Base-by-base conservation (phyloP, 2,329 filamentous ascomycete genomes). In the Cytospora schulzeri region DNA sequence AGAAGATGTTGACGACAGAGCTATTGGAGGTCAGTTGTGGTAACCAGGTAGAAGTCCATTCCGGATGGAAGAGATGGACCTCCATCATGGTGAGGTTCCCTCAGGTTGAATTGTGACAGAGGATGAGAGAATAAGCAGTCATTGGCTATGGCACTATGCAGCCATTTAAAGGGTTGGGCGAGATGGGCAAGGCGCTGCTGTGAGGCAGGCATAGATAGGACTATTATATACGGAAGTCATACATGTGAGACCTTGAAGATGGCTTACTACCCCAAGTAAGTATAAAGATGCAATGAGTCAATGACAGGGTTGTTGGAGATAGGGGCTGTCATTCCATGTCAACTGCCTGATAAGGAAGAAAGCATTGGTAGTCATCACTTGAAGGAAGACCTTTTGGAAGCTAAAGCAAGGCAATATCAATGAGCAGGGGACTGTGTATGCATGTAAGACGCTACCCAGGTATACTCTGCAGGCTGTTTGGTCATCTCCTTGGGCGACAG, bases 11-110 rank as follows among this genome's bases (percentile, higher is more conserved):
- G 22, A 51, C 24, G 15, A 22, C 52, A 33, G 63, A 51, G 4
- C 33, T 53, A 1, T 33, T 8, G 2, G 11, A 55, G n/a, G 26
- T 29, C 33, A 28, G 58, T 14, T 57, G 58, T 38, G 45, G 12
- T 31, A 65, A n/a, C 48, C 63, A 62, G 3, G n/a, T 28, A 33
- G 58, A 38, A 17, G 17, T 38, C 58, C 59, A 62, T 19, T 35
- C 41, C 31, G 56, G 24, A n/a, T 55, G 53, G 33, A 57, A 56
- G 15, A 57, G 33, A 28, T n/a, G 28, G 50, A 28, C 52, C 53
- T 65, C 63, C 41, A 55, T 60, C 33, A 52, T 61, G 62, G 3
- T 45, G 45, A 62, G 52, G 5, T 9, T 38, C 52, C 38, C 29
- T 12, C 38, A 31, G n/a, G 52, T 22, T 41, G 35, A 33, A 19